Percentiles rank a stretch among this genome's conserved stretches.
Conservation (phyloP, 345 rosid genomes). For the Lepidium aucheri region DNA sequence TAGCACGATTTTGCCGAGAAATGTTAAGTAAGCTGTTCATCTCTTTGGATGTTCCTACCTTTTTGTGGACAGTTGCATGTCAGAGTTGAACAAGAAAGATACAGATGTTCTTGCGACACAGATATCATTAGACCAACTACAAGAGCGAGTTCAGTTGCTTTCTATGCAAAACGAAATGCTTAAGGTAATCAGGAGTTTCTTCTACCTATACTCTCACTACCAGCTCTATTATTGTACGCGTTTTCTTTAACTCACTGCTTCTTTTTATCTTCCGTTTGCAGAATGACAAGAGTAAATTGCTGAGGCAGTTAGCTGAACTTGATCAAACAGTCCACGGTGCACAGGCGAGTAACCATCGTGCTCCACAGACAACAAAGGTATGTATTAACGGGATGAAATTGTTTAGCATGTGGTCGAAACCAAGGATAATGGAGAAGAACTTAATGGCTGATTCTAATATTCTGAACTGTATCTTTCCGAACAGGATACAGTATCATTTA, state of each 20-base stretch:
- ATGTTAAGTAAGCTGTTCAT: neutral
- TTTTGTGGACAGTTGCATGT: slow-evolving; percentile 41
- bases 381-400: neutral
- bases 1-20: neutral
- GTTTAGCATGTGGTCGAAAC: neutral
- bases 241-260: neutral
- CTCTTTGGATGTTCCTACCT: no score
- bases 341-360: slow-evolving; percentile 31
- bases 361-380: slow-evolving; percentile 31
- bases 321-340: slow-evolving; percentile 51
- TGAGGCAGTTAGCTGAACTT: slow-evolving; percentile 57
- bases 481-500: slow-evolving; percentile 40
- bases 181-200: slow-evolving; percentile 37
- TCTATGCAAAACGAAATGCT: slow-evolving; percentile 78
- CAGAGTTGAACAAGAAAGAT: slow-evolving; percentile 49
- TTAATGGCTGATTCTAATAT: neutral
- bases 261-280: slow-evolving; percentile 13
- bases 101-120: slow-evolving; percentile 56
- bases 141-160: slow-evolving; percentile 73
- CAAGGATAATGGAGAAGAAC: neutral
- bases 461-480: neutral
- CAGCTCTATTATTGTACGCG: neutral
- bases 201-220: neutral
- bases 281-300: slow-evolving; percentile 76
- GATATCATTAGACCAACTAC: slow-evolving; percentile 58